Conservation (phyloP, 306 rosid species). For the Fagus sylvatica region DNA sequence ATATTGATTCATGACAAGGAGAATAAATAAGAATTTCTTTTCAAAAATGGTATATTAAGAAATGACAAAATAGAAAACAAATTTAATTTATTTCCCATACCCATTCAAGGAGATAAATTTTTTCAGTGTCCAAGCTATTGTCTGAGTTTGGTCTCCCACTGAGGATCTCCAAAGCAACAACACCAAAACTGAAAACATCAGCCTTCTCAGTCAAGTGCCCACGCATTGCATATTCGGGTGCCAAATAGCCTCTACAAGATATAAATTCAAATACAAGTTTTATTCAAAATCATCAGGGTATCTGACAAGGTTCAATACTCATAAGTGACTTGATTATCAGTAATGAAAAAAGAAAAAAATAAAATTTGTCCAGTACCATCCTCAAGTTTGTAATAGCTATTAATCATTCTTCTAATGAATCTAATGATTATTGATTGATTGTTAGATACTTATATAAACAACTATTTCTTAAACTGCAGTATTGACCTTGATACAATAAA, state of each 20-base stretch:
- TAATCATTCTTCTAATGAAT: no score
- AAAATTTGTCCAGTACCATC: neutral
- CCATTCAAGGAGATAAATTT: slow-evolving; percentile 73
- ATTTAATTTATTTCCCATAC: slow-evolving; percentile 32
- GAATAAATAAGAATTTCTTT: no score
- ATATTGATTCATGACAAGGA: no score
- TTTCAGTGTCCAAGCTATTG: slow-evolving; percentile 53
- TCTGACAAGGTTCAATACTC: no score
- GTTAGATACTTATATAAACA: no score
- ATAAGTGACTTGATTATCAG: no score
- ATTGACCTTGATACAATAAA: no score
- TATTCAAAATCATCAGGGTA: no score
- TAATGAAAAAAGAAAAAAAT: no score
- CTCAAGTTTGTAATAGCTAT: no score
- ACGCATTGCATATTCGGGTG: slow-evolving; percentile 88
- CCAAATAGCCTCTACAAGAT: slow-evolving; percentile 73
- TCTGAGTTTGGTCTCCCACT: slow-evolving; percentile 77
- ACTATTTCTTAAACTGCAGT: no score
- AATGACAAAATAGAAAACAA: neutral
- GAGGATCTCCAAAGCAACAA: slow-evolving; percentile 70
- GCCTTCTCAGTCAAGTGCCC: slow-evolving; percentile 89
- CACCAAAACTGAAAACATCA: slow-evolving; percentile 79
- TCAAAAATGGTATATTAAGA: neutral
- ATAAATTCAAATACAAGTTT: neutral
- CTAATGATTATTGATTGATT: no score